These are phyloP conservation scores for Pneumocystis carinii DNA, from an alignment of 1,139 yeast genomes.

Conservation along the genomic window DNA sequence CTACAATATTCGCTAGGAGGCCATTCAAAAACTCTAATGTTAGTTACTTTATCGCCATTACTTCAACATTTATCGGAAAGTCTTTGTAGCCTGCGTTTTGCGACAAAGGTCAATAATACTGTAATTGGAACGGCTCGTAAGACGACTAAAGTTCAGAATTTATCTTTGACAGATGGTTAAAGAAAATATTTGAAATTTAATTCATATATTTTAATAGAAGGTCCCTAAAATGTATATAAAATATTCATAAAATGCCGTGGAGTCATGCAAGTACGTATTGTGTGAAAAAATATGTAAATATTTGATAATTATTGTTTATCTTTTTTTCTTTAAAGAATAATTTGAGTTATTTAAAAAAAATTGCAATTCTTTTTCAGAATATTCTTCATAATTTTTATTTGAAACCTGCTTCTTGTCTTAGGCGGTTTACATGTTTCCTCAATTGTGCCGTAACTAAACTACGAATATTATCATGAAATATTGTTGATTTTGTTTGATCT, in stretches of 20 bases:
- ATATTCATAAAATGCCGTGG: too few species aligned
- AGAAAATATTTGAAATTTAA: too few species aligned
- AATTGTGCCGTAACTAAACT: not conserved
- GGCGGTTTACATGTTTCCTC: not conserved
- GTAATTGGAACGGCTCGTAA: slow-evolving; percentile 19
- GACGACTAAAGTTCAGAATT: not conserved
- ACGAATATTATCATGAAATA: not conserved
- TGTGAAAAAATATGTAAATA: too few species aligned
- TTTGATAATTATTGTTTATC: too few species aligned
- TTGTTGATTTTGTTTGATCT: slow-evolving; percentile 15
- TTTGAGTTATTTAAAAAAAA: too few species aligned
- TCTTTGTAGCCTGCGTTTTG: slow-evolving; percentile 72
- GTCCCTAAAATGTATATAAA: too few species aligned
- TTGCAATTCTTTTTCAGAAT: too few species aligned
- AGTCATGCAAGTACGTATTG: too few species aligned
- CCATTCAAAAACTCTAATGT: slow-evolving; percentile 79
- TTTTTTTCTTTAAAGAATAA: too few species aligned
- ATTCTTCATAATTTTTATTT: not conserved
- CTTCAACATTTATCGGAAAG: slow-evolving; percentile 56
- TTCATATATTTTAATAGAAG: too few species aligned
- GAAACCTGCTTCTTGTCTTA: not conserved
- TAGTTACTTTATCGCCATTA: slow-evolving; percentile 73
- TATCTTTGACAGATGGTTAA: not conserved
- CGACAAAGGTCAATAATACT: slow-evolving; percentile 42
- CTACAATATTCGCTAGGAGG: slow-evolving; percentile 77